These are phyloP conservation scores for Prunus salicina DNA, from an alignment of 306 rosid genomes.

Conservation along the genomic window DNA sequence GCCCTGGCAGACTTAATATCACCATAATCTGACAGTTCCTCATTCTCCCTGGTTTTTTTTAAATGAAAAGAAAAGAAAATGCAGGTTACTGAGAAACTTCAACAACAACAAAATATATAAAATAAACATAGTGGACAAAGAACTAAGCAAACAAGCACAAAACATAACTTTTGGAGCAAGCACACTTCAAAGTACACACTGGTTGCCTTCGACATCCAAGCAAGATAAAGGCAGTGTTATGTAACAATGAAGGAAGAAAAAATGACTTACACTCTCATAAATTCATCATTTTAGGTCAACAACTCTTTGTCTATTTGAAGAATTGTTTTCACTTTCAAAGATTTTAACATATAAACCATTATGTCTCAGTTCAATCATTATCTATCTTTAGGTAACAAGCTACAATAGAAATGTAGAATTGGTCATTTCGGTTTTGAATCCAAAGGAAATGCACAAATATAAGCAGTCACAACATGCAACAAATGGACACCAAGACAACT, in stretches of 20 bases:
- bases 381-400: neutral
- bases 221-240: neutral
- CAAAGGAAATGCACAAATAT: neutral
- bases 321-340: neutral
- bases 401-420: neutral
- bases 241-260: neutral
- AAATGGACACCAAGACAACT: neutral
- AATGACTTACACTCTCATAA: neutral
- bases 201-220: neutral
- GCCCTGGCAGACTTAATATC: constrained; percentile 69
- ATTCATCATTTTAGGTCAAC: neutral
- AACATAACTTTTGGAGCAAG: neutral
- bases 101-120: neutral
- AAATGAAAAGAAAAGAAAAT: neutral
- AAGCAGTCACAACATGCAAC: neutral
- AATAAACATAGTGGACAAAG: neutral
- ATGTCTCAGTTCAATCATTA: neutral
- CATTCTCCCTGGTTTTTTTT: constrained; percentile 55
- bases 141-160: neutral
- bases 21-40: constrained; percentile 73
- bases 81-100: neutral
- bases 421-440: neutral
- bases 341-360: neutral
- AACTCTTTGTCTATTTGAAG: neutral
- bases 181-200: neutral